A percentile compares a stretch with the other conserved stretches of the same genome.
phyloP scores from a whole-genome alignment of 73 alveolate genomes.

The Tetrahymena thermophila region DNA sequence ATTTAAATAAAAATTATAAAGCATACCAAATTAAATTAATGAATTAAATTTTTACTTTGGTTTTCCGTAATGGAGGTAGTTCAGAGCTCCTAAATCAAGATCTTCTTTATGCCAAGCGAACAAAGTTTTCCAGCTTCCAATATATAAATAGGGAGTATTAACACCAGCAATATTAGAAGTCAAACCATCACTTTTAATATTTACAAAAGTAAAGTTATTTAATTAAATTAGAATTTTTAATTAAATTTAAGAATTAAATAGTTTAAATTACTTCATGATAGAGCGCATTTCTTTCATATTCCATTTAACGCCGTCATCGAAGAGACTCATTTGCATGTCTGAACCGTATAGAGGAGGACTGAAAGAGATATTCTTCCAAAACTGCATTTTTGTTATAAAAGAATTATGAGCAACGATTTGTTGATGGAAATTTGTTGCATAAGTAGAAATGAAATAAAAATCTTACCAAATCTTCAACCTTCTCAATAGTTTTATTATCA shows the following conservation, averaged over 20 bases:
- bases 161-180: conserved; percentile 63
- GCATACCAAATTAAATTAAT: not conserved
- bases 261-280: conserved; percentile 20
- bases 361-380: conserved; percentile 71
- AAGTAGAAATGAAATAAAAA: not conserved
- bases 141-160: conserved; percentile 66
- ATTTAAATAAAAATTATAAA: not conserved
- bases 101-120: conserved; percentile 93
- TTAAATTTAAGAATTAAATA: not conserved
- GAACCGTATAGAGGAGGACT: conserved; percentile 87
- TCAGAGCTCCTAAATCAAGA: conserved; percentile 65
- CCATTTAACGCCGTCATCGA: conserved; percentile 63
- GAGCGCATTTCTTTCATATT: conserved; percentile 57
- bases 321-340: conserved; percentile 54
- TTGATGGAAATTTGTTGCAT: not conserved
- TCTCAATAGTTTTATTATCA: conserved; percentile 39
- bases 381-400: conserved; percentile 6
- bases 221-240: not conserved
- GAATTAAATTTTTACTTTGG: conserved; percentile 47
- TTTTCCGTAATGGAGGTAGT: conserved; percentile 70
- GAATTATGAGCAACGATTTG: not conserved
- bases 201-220: not conserved
- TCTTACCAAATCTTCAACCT: conserved; percentile 61
- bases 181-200: conserved; percentile 40
- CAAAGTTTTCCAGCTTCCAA: conserved; percentile 81